phyloP scores from a whole-genome alignment of 352 stramenopile species.

The Phytophthora sojae region DNA sequence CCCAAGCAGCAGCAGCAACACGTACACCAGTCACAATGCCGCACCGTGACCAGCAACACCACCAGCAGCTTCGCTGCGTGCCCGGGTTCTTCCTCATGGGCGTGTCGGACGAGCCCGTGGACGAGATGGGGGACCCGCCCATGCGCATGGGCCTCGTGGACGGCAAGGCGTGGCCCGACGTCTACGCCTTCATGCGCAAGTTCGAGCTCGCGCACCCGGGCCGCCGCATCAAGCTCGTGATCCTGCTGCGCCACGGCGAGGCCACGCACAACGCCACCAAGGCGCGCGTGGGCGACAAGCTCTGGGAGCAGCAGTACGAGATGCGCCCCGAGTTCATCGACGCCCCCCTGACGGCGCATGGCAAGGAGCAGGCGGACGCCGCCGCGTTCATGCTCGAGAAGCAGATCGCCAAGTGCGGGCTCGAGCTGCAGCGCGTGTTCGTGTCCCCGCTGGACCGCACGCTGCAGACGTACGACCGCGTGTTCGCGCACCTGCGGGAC shows the following conservation, averaged over 20 bases:
- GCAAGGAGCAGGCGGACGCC: conserved; percentile 46
- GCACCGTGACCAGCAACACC: neutral
- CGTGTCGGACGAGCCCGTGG: conserved; percentile 37
- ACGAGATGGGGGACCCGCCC: conserved; percentile 42
- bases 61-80: conserved; percentile 37
- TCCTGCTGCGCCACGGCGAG: conserved; percentile 74
- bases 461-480: conserved; percentile 62
- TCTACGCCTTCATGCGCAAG: conserved; percentile 43
- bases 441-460: conserved; percentile 77
- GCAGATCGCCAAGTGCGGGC: conserved; percentile 50
- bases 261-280: conserved; percentile 76
- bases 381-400: conserved; percentile 48
- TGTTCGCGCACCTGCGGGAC: conserved; percentile 37
- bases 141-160: conserved; percentile 53
- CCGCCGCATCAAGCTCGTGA: conserved; percentile 53
- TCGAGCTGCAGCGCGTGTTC: conserved; percentile 65
- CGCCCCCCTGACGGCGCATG: conserved; percentile 57
- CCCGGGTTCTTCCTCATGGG: conserved; percentile 57
- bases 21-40: neutral
- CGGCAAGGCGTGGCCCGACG: conserved; percentile 49
- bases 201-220: conserved; percentile 32
- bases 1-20: neutral
- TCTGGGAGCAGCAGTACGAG: conserved; percentile 64
- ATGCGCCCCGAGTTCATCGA: conserved; percentile 64
- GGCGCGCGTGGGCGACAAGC: conserved; percentile 51